Base-by-base conservation (phyloP, 2,329 filamentous ascomycete genomes). In the Scytalidium lignicola region DNA sequence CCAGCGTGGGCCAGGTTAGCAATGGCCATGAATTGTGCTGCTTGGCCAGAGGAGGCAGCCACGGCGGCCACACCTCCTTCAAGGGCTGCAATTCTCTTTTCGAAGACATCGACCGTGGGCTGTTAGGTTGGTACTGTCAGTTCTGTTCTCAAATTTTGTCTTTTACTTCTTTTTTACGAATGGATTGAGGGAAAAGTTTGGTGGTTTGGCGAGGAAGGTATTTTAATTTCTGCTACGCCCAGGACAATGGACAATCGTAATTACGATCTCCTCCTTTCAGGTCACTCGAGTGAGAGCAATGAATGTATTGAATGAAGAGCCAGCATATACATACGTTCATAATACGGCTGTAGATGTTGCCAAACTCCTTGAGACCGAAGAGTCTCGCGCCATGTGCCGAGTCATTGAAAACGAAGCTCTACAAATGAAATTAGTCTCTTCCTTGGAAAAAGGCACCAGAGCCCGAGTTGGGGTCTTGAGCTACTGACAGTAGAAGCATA, bases 291-390 rank as follows among this genome's bases (percentile, higher is more conserved):
- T 10, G 10, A 26, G 23, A 10, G 10, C 5, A 5, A 26, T 6
- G 44, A 13, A 22, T 9, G 19, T 17, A 23, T 20, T 20, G 17
- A 26, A 21, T 29, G 18, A 26, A 32, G 46, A 19, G n/a, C 45
- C 7, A 18, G 6, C 26, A 10, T 26, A 23, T 3, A 46, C 50
- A 18, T 50, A 90, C 88, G 71, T 97, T 96, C 86, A 88, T 90
- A 62, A 99, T 90, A 56, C 93, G 89, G 68, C 86, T 93, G 78
- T 99, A 99, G 69, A 97, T 95, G 73, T 97, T 97, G 71, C 91
- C 93, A 62, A 89, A 87, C 72, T 97, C 90, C 74, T 97, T 95
- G 69, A 99, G 88, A 65, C 90, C 88, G 66, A 99, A 99, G 40
- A 99, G 85, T 67, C 90, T 85, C 49, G 93, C 93, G 54, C 90